These are phyloP conservation scores for Debaryomyces psychrophilus DNA, from an alignment of 1,139 yeast species.

Conservation along the genomic window DNA sequence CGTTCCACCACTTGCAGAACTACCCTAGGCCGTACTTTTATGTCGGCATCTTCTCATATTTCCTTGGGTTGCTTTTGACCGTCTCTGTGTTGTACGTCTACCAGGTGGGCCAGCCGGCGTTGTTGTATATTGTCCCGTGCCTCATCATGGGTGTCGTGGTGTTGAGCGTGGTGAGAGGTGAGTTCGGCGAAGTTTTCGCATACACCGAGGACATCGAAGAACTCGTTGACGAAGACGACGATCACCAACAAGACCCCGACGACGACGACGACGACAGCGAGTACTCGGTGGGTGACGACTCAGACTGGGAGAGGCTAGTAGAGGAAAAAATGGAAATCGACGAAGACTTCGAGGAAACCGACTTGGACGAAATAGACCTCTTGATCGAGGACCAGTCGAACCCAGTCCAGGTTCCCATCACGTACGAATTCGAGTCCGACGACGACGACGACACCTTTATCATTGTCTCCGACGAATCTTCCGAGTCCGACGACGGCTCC, in stretches of 20 bases:
- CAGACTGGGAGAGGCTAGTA: conserved; percentile 27
- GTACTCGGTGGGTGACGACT: conserved; percentile 20
- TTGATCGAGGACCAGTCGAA: conserved; percentile 11
- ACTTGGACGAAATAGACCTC: conserved; percentile 15
- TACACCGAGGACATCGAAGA: conserved; percentile 23
- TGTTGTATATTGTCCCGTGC: conserved; percentile 63
- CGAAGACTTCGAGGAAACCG: conserved; percentile 17
- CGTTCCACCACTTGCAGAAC: conserved; percentile 43
- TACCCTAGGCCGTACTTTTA: conserved; percentile 51
- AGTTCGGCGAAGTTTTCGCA: conserved; percentile 41
- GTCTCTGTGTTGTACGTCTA: conserved; percentile 40
- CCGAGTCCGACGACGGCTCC: conserved; percentile 21
- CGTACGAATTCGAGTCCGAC: conserved; percentile 24
- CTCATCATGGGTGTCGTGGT: conserved; percentile 36
- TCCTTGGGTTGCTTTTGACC: conserved; percentile 47
- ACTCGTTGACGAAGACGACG: conserved; percentile 17
- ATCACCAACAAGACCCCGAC: conserved; percentile 14
- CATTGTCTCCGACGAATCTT: conserved; percentile 19
- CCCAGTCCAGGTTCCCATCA: conserved; percentile 12
- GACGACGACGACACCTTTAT: conserved; percentile 33
- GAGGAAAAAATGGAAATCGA: conserved; percentile 24
- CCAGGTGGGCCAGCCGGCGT: conserved; percentile 65
- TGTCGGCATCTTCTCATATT: conserved; percentile 46
- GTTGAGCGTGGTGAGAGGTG: conserved; percentile 41
- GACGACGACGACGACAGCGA: conserved; percentile 18